Evolutionary conservation across 2,329 filamentous ascomycete species (phyloP).

Genomic region (Tolypocladium amazonense): DNA sequence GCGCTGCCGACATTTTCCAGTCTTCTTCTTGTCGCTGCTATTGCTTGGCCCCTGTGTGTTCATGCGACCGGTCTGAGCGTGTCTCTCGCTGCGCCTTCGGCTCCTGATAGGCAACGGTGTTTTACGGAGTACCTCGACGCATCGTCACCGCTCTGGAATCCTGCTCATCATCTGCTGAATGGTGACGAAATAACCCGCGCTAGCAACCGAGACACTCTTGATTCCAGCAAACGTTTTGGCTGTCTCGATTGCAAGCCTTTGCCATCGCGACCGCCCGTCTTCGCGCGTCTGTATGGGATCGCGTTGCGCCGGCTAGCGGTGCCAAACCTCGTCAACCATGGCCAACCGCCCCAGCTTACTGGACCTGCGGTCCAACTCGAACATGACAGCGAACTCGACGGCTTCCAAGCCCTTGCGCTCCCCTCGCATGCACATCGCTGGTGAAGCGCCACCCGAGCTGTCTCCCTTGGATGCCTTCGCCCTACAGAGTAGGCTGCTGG

Average conservation of each 20-base stretch:
- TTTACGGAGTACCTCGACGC: background rate
- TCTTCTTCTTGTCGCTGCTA: background rate
- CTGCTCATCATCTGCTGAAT: background rate
- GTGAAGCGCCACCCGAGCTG: constrained; percentile 76
- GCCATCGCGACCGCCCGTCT: background rate
- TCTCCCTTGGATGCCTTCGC: constrained; percentile 95
- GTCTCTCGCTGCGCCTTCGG: background rate
- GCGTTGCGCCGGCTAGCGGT: constrained; percentile 3
- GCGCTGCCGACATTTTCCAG: background rate
- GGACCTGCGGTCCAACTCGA: constrained; percentile 49
- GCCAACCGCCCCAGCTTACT: constrained; percentile 45
- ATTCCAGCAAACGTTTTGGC: constrained; percentile 3
- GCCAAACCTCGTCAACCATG: constrained; percentile 27
- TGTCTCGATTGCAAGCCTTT: background rate
- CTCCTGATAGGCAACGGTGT: background rate
- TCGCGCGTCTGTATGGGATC: constrained; percentile 5
- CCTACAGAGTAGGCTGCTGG: constrained; percentile 77
- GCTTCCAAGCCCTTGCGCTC: constrained; percentile 51
- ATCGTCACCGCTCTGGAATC: constrained; percentile 1
- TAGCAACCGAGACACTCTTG: constrained; percentile 8
- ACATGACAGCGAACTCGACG: constrained; percentile 33
- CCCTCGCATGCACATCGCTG: constrained; percentile 66
- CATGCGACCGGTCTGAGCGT: background rate
- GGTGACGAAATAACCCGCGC: constrained; percentile 11
- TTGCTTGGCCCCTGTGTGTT: background rate